Percentiles rank a stretch among this genome's conserved stretches.
These are phyloP conservation scores for Cystofilobasidium bisporidii DNA, from an alignment of 768 basidiomycete genomes.

Conservation along the genomic window DNA sequence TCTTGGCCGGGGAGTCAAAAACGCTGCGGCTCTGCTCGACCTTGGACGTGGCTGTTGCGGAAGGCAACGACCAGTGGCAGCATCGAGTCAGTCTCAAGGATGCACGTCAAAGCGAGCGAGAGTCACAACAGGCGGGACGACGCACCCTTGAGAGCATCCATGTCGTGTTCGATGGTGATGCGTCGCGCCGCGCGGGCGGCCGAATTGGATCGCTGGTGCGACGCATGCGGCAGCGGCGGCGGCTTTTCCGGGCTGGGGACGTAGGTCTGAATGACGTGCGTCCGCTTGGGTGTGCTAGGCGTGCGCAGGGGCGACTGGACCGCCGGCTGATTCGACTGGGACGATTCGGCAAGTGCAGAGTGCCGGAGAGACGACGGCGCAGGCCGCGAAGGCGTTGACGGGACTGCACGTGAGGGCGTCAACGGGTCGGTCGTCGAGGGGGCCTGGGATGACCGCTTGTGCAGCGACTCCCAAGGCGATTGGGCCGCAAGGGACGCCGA, in stretches of 20 bases:
- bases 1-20: background rate
- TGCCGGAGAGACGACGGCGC: background rate
- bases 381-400: constrained; percentile 2
- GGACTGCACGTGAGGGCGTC: too few relatives aligned
- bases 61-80: background rate
- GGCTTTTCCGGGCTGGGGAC: constrained; percentile 8
- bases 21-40: constrained; percentile 2
- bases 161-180: constrained; percentile 23
- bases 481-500: background rate
- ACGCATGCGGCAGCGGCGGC: constrained; percentile 21
- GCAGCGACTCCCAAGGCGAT: constrained; percentile 1
- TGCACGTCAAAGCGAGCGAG: too few relatives aligned
- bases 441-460: background rate
- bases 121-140: background rate
- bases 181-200: constrained; percentile 6
- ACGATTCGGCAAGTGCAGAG: background rate
- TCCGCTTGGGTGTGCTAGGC: background rate
- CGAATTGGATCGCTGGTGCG: constrained; percentile 19
- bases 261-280: background rate
- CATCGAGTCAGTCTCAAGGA: background rate
- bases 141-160: constrained; percentile 16
- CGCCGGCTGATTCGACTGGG: background rate
- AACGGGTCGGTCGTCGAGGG: background rate
- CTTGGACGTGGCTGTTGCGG: background rate
- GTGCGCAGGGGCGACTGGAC: background rate